Percentiles rank a stretch among this genome's conserved stretches.
These are phyloP conservation scores for Leccinum variicolor DNA, from an alignment of 768 basidiomycete species.

Conservation along the genomic window DNA sequence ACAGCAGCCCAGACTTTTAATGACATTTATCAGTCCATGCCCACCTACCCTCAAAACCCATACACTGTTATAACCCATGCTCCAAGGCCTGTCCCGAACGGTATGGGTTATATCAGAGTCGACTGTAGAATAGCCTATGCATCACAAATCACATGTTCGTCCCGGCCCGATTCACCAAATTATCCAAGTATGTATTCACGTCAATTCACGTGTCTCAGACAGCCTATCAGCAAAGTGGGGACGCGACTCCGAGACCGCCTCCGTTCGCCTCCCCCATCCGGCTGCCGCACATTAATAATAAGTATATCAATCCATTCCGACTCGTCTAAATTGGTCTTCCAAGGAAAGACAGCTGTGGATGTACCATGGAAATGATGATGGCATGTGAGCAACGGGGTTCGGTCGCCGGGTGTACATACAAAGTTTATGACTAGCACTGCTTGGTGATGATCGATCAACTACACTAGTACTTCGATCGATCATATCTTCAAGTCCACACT, in stretches of 20 bases:
- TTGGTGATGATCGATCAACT: neutral
- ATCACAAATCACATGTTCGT: neutral
- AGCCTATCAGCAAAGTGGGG: neutral
- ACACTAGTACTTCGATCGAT: neutral
- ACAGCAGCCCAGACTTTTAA: too few species aligned
- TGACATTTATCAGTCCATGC: too few species aligned
- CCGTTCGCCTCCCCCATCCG: neutral
- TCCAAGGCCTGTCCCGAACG: too few species aligned
- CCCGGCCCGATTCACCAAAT: neutral
- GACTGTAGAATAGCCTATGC: neutral
- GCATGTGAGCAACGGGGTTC: neutral
- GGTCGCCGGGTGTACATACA: neutral
- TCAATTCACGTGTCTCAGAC: neutral
- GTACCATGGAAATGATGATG: neutral
- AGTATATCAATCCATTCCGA: neutral
- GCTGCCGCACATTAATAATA: neutral
- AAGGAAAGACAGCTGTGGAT: neutral
- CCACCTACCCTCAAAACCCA: too few species aligned
- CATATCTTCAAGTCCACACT: neutral
- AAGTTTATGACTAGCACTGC: neutral
- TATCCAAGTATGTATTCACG: too few species aligned
- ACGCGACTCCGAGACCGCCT: neutral
- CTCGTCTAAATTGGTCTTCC: neutral
- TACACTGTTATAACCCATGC: too few species aligned
- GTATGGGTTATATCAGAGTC: too few species aligned